These are phyloP conservation scores for Thalassiosira livingstoniorum DNA, from an alignment of 352 stramenopile species.

Conservation along the genomic window DNA sequence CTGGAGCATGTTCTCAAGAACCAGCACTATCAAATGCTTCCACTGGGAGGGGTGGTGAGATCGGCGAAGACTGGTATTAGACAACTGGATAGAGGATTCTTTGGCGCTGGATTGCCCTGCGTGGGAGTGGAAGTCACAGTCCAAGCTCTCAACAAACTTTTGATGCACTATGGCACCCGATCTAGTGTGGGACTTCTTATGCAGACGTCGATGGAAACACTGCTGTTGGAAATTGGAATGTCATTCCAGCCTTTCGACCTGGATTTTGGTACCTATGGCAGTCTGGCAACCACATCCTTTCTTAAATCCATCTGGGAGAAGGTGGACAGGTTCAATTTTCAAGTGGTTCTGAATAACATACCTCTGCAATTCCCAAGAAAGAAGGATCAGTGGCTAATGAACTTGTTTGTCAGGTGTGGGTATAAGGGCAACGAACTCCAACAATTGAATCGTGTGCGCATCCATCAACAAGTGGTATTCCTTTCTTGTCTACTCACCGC, in stretches of 20 bases:
- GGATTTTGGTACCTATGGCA: slow-evolving; percentile 1
- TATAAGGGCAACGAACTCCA: not conserved
- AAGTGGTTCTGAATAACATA: not conserved
- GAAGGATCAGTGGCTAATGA: slow-evolving; percentile 13
- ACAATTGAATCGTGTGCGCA: not conserved
- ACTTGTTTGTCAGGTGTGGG: not conserved
- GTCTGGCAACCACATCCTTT: not conserved
- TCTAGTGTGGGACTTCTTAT: slow-evolving; percentile 3
- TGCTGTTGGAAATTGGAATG: slow-evolving; percentile 10
- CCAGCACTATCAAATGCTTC: slow-evolving; percentile 16
- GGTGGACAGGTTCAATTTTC: not conserved
- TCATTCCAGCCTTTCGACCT: not conserved
- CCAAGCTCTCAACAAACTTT: not conserved
- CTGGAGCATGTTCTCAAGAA: slow-evolving; percentile 2
- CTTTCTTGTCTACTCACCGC: not conserved
- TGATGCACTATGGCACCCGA: slow-evolving; percentile 25
- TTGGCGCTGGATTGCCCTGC: slow-evolving; percentile 16
- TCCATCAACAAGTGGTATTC: not conserved
- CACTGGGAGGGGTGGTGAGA: slow-evolving; percentile 4
- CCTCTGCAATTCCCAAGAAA: slow-evolving; percentile 2
- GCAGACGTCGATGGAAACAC: not conserved
- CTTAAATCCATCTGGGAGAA: slow-evolving; percentile 32
- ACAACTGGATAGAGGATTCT: slow-evolving; percentile 31
- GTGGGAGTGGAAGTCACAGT: slow-evolving; percentile 6
- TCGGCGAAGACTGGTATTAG: not conserved